Evolutionary conservation across 106 monocot species (phyloP).

Genomic region (Dendrobium nobile): DNA sequence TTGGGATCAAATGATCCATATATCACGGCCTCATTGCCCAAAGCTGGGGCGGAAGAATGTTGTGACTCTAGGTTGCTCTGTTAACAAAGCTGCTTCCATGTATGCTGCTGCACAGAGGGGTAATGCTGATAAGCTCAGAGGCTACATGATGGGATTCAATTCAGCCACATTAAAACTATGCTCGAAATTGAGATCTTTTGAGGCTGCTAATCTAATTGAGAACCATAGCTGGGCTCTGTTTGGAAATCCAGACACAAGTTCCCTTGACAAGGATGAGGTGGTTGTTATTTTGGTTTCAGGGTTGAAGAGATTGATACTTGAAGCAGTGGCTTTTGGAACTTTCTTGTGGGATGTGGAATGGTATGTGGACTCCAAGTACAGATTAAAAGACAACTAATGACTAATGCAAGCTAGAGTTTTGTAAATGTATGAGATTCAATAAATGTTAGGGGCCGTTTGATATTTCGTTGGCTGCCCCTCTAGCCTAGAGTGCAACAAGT

Average conservation of each 20-base stretch:
- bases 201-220: conserved; percentile 46
- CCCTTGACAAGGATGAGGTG: conserved; percentile 12
- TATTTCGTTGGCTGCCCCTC: too few species aligned
- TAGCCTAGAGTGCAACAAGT: too few species aligned
- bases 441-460: not conserved
- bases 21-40: not conserved
- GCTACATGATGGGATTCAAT: conserved; percentile 52
- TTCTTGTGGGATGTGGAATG: conserved; percentile 61
- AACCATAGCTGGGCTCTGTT: conserved; percentile 58
- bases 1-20: conserved; percentile 8
- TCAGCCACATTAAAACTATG: conserved; percentile 36
- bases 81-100: conserved; percentile 6
- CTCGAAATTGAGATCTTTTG: conserved; percentile 48
- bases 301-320: conserved; percentile 55
- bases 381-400: conserved; percentile 24
- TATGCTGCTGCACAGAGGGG: conserved; percentile 8
- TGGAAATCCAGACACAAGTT: conserved; percentile 12
- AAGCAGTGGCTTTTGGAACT: conserved; percentile 68
- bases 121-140: conserved; percentile 29
- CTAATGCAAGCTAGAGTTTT: conserved; percentile 2
- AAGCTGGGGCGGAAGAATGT: conserved; percentile 11
- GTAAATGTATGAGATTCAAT: not conserved
- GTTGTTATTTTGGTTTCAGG: conserved; percentile 23
- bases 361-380: conserved; percentile 39
- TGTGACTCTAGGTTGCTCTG: too few species aligned